Evolutionary conservation across 108 stramenopile genomes (phyloP), one percentile per base, ranked within the genome.

Genomic region (Pseudonitzschia multiseries): DNA sequence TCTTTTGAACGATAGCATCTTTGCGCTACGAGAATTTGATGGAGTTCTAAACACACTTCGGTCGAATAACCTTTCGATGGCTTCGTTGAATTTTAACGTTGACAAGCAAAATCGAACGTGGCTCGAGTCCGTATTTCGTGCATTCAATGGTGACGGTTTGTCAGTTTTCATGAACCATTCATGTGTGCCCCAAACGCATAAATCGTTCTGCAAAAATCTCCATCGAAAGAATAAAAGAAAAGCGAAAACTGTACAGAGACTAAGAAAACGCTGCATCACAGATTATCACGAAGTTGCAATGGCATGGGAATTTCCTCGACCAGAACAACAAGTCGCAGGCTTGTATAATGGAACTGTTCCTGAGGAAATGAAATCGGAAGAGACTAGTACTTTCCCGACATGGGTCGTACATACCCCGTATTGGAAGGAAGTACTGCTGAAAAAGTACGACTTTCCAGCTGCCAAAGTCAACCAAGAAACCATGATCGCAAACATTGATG

Each of bases 401-500:
- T 67, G 66, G 66, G 46, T 48, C 42, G n/a, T 46, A 18, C 5
- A 44, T 67, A 44, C 40, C 12, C 54, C 8, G 12, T 72, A 46
- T 32, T 72, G 71, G 71, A 41, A 46, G 36, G 29, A 57, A 51
- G 18, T 67, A 26, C 40, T 72, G 0, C 21, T 72, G 0, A 24
- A 46, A 15, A 15, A 59, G 5, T 18, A 50, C 6, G 42, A 31
- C 8, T 72, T 72, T 29, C 71, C 71, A 20, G 59, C 42, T 22
- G 71, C 71, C 10, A 72, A 72, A 62, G 71, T 72, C 21, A 72
- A 72, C 80, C 56, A 62, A 61, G 90, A 54, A 82, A 68, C 69
- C 81, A 73, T 26, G 90, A 87, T 63, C 84, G 79, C 24, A 79
- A 70, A 50, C 89, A 91, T 12, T 88, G 89, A 71, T 72, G 72